phyloP scores from a whole-genome alignment of 495 filamentous ascomycete genomes.

The Lineolata rhizophorae region DNA sequence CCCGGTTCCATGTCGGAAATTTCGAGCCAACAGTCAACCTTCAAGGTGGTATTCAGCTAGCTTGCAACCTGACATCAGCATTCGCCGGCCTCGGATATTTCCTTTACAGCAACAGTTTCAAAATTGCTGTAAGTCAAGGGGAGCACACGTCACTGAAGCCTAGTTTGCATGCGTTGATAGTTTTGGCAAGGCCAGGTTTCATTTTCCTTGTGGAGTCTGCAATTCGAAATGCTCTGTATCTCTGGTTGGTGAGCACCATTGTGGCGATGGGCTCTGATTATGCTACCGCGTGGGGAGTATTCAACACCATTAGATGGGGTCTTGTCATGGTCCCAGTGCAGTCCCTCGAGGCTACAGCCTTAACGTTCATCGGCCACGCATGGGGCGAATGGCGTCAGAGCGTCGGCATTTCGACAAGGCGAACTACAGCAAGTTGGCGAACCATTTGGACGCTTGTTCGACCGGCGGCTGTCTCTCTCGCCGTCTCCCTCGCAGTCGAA shows the following conservation, averaged over 20 bases:
- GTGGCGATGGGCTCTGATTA: slow-evolving; percentile 38
- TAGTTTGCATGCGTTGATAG: slow-evolving; percentile 22
- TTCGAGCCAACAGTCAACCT: slow-evolving; percentile 33
- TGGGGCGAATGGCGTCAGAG: slow-evolving; percentile 36
- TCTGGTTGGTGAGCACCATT: slow-evolving; percentile 48
- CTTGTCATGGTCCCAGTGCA: slow-evolving; percentile 56
- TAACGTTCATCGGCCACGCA: slow-evolving; percentile 43
- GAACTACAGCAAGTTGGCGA: background rate
- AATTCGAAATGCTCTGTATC: slow-evolving; percentile 45
- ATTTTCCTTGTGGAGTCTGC: slow-evolving; percentile 42
- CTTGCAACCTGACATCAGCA: slow-evolving; percentile 36
- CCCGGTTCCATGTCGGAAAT: slow-evolving; percentile 37
- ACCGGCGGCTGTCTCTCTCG: slow-evolving; percentile 30
- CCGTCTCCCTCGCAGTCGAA: slow-evolving; percentile 32
- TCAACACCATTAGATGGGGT: slow-evolving; percentile 62
- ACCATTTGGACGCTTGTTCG: slow-evolving; percentile 22
- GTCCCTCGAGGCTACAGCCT: slow-evolving; percentile 38
- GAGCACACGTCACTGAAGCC: slow-evolving; percentile 8
- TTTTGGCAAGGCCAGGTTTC: slow-evolving; percentile 30
- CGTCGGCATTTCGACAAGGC: background rate
- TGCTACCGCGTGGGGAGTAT: slow-evolving; percentile 53
- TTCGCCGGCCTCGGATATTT: slow-evolving; percentile 38
- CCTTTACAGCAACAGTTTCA: slow-evolving; percentile 19
- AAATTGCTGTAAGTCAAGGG: background rate
- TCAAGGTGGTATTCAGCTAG: slow-evolving; percentile 40